Evolutionary conservation across 345 rosid genomes (phyloP).

Genomic region (Angophora floribunda): DNA sequence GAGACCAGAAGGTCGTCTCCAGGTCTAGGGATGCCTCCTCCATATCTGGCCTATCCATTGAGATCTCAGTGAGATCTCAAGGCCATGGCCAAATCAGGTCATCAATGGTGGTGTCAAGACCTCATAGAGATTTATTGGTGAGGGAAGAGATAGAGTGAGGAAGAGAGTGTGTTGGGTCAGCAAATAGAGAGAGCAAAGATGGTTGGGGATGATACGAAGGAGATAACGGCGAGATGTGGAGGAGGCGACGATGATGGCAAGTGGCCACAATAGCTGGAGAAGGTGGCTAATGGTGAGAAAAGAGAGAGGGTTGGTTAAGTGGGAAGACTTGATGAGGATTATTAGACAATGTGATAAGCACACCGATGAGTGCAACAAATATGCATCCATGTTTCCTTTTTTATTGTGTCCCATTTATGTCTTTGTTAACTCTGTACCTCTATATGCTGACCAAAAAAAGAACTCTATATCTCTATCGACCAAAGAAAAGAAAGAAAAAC

Average conservation of each 20-base stretch:
- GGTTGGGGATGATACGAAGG: background rate
- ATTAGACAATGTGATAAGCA: background rate
- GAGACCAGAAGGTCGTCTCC: background rate
- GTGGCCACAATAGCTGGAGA: fast-evolving
- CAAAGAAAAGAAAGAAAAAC: too few species aligned
- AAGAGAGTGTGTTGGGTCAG: background rate
- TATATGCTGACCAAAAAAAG: too few species aligned
- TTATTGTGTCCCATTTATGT: too few species aligned
- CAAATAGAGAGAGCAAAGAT: background rate
- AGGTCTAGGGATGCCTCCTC: background rate
- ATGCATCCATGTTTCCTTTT: too few species aligned
- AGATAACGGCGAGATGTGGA: background rate
- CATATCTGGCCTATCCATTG: background rate
- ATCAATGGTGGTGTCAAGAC: background rate
- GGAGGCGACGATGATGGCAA: background rate
- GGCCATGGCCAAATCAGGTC: background rate
- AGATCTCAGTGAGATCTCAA: too few species aligned
- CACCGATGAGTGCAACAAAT: background rate
- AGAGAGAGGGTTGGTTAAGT: background rate
- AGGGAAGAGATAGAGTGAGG: background rate
- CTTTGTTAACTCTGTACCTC: too few species aligned
- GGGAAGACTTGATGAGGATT: background rate
- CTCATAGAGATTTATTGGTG: background rate
- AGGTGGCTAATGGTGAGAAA: background rate
- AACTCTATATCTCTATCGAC: too few species aligned